phyloP scores from a whole-genome alignment of 441 rosid genomes.

The Bocquillonia castaneifolia region DNA sequence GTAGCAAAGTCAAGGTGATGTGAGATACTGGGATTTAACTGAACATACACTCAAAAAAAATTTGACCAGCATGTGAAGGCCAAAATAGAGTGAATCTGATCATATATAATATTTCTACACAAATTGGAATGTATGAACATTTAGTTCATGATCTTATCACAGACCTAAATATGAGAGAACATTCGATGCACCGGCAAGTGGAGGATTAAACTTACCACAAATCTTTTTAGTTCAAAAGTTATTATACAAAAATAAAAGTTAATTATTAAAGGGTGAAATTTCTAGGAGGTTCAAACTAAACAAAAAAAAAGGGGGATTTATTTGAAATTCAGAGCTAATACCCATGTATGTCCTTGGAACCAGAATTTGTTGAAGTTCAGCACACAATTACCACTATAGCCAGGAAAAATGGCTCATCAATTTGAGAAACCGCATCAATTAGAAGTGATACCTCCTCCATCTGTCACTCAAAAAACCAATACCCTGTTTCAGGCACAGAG shows the following conservation, averaged over 20 bases:
- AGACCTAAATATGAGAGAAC: not conserved
- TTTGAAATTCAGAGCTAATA: constrained; percentile 84
- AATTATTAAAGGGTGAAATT: constrained; percentile 14
- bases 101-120: not conserved
- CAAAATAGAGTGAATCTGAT: not conserved
- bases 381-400: constrained; percentile 99
- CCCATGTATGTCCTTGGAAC: constrained; percentile 89
- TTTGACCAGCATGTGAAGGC: not conserved
- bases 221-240: constrained; percentile 11
- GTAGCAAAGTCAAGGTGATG: not conserved
- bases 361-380: constrained; percentile 97
- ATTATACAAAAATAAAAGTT: not conserved
- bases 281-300: constrained; percentile 31
- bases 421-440: constrained; percentile 75
- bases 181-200: constrained; percentile 4
- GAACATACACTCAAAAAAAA: not conserved
- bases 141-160: constrained; percentile 7
- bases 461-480: constrained; percentile 45
- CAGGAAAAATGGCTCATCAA: constrained; percentile 94
- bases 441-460: constrained; percentile 96
- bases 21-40: not conserved
- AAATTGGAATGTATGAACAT: not conserved
- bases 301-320: constrained; percentile 28
- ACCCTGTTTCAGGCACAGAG: constrained; percentile 35
- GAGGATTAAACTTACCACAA: constrained; percentile 5